These are phyloP conservation scores for Fistulifera solaris DNA, from an alignment of 108 stramenopile species.

Conservation along the genomic window DNA sequence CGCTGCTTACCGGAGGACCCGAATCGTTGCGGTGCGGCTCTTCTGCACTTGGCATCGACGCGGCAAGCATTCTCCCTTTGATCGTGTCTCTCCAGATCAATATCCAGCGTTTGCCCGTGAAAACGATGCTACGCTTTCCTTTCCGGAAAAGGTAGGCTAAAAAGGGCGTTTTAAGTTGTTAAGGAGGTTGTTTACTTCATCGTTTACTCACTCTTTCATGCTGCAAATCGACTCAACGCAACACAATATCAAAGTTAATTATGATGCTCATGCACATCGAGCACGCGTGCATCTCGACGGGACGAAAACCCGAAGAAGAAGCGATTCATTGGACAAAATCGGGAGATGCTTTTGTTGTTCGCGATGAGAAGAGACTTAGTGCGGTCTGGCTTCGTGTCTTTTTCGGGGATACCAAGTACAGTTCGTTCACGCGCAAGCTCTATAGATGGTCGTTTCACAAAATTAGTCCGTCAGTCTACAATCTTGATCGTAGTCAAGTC, in stretches of 20 bases:
- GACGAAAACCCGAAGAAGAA: background rate
- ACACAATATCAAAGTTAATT: background rate
- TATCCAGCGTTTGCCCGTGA: constrained; percentile 2
- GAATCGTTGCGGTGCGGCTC: too few relatives aligned
- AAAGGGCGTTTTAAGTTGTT: too few relatives aligned
- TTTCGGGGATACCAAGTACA: constrained; percentile 78
- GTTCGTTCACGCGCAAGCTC: constrained; percentile 66
- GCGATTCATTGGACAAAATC: background rate
- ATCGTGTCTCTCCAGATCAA: too few relatives aligned
- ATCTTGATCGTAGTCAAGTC: too few relatives aligned
- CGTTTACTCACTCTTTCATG: too few relatives aligned
- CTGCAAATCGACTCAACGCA: too few relatives aligned
- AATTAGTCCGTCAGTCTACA: too few relatives aligned
- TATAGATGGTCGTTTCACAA: too few relatives aligned
- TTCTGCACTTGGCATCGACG: too few relatives aligned
- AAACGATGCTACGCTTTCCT: constrained; percentile 4
- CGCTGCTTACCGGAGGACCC: too few relatives aligned
- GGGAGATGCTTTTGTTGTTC: constrained; percentile 1
- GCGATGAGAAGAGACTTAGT: background rate
- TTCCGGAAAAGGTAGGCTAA: constrained; percentile 14
- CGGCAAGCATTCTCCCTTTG: too few relatives aligned
- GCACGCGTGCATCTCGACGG: background rate
- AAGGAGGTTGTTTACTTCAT: too few relatives aligned
- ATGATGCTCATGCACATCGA: constrained; percentile 4
- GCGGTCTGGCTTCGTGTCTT: constrained; percentile 37